Evolutionary conservation across 768 basidiomycete genomes (phyloP), one percentile per base, ranked within the genome.

Genomic region (Tricholoma furcatifolium): DNA sequence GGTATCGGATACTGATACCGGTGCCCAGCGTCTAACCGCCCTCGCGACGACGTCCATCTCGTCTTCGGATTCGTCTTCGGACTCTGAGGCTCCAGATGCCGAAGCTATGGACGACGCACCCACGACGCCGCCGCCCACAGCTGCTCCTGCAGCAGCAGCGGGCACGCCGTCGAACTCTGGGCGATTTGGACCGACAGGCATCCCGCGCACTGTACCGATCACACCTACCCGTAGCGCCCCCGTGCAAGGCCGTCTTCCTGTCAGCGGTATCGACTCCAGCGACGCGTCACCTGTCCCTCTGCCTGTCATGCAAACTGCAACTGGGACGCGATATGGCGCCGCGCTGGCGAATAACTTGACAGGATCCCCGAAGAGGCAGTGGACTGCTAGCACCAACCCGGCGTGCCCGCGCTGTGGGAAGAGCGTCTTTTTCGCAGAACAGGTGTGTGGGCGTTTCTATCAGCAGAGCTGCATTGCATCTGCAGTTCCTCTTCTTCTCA

Each of bases 351-450:
- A 73, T 21, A 47, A 74, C 27, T 59, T 70, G 53, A 73, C 73
- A 4, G 71, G 67, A 12, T 71, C 76, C 27, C 72, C 73, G 9
- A 75, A 68, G 53, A 74, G 75, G 55, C 86, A 83, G 77, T 83
- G 80, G 32, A 70, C 30, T 12, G 18, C 43, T 27, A 50, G 65
- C 20, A 76, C 79, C 18, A 80, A 82, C 7, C 87, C 89, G 17
- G 63, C 63, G 17, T 93, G 91, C 60, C 82, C 85, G 8, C 76
- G 77, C 50, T 93, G 91, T 58, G 74, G 73, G 34, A 83, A 87
- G 76, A 85, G 78, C 47, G 91, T 93, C 9, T 93, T 88, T 70
- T 92, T 93, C 62, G 90, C 91, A 12, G 90, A 93, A 66, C 88
- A 90, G 79, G 88, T 84, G 42, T 11, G 62, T 31, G 27, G 27